A percentile compares a stretch with the other conserved stretches of the same genome.
phyloP scores from a whole-genome alignment of 1,139 yeast species.

The Yamadazyma sp. region DNA sequence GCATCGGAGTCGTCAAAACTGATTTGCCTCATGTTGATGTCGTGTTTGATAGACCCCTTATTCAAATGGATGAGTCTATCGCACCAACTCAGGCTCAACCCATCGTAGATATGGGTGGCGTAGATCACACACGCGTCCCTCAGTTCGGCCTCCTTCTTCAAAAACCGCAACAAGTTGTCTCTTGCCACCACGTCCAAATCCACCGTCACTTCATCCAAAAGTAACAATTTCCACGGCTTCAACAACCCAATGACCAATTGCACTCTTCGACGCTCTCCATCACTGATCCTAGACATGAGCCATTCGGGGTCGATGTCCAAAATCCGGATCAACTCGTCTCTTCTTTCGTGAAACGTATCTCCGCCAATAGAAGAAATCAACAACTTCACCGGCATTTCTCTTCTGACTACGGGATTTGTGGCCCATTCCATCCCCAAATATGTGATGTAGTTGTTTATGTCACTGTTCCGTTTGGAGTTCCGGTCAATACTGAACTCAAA shows the following conservation, averaged over 20 bases:
- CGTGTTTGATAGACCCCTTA: conserved; percentile 52
- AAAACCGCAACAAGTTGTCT: conserved; percentile 65
- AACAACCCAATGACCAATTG: conserved; percentile 91
- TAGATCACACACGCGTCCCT: conserved; percentile 76
- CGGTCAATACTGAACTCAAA: conserved; percentile 62
- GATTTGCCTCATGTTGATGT: conserved; percentile 21
- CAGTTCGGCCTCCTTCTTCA: conserved; percentile 64
- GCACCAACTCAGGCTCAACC: conserved; percentile 81
- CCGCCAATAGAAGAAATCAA: conserved; percentile 85
- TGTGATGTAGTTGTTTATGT: conserved; percentile 52
- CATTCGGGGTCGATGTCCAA: conserved; percentile 84
- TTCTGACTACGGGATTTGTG: conserved; percentile 79
- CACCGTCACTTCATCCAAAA: conserved; percentile 93
- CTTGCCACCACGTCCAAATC: conserved; percentile 93
- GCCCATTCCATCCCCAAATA: conserved; percentile 99
- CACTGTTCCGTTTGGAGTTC: conserved; percentile 39
- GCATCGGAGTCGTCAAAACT: conserved; percentile 21
- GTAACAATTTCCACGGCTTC: conserved; percentile 82
- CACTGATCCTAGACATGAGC: conserved; percentile 91
- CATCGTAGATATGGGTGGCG: conserved; percentile 97
- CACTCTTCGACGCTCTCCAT: conserved; percentile 93
- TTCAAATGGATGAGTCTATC: conserved; percentile 78
- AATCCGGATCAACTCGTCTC: conserved; percentile 71
- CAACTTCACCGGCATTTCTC: conserved; percentile 85
- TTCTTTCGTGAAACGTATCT: conserved; percentile 64